Evolutionary conservation across 2,329 filamentous ascomycete genomes (phyloP).

Genomic region (Pyricularia pennisetigena): DNA sequence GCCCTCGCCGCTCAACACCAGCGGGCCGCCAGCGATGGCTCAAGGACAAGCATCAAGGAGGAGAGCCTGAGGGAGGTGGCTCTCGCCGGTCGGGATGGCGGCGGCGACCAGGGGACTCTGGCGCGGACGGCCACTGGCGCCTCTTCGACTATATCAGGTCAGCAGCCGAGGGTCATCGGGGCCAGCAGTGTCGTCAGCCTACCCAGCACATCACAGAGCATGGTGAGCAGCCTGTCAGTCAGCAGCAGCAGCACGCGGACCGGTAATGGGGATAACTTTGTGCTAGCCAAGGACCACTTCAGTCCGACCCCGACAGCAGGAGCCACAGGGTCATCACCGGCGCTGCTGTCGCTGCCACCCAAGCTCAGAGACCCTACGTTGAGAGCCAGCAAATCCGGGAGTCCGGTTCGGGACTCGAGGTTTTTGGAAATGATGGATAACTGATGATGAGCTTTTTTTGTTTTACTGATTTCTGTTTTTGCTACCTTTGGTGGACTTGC

Average conservation of each 20-base stretch:
- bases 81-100: constrained; percentile 15
- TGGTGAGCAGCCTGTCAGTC: constrained; percentile 3
- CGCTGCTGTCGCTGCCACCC: constrained; percentile 10
- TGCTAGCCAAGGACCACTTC: constrained; percentile 15
- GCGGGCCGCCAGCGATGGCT: constrained; percentile 5
- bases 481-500: neutral
- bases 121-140: neutral
- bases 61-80: constrained; percentile 23
- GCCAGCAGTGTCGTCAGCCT: neutral
- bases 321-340: constrained; percentile 10
- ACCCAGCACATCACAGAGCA: constrained; percentile 3
- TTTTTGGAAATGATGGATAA: constrained; percentile 38
- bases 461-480: neutral
- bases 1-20: constrained; percentile 18
- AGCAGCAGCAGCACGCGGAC: constrained; percentile 5
- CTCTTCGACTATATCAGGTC: neutral
- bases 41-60: neutral
- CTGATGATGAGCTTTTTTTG: constrained; percentile 6
- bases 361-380: constrained; percentile 14
- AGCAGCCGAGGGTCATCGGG: neutral
- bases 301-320: neutral
- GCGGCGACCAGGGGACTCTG: neutral
- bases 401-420: constrained; percentile 35
- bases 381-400: constrained; percentile 18
- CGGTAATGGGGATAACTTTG: neutral